Conservation (phyloP, 177 flowering plant genomes). For the Tripterygium wilfordii region DNA sequence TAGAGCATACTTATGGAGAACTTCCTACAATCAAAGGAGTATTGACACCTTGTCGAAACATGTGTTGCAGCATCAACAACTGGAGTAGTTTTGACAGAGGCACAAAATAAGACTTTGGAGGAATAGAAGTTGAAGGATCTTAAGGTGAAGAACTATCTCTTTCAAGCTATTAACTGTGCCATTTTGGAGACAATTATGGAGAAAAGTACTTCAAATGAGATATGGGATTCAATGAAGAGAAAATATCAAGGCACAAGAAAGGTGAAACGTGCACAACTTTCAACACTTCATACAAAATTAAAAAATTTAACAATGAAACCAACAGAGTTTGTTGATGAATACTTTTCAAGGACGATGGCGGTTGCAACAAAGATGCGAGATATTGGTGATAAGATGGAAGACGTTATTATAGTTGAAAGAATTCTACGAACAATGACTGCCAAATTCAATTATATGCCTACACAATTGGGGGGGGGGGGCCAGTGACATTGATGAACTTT, state of each 20-base stretch:
- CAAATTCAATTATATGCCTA: constrained; percentile 5
- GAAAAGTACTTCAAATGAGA: constrained; percentile 3
- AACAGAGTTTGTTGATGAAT: constrained; percentile 5
- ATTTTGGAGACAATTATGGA: constrained; percentile 7
- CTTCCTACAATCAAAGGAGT: constrained; percentile 10
- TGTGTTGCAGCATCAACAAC: too few relatives aligned
- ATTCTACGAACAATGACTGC: constrained; percentile 2
- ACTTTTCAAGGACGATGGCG: neutral
- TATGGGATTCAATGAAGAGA: constrained; percentile 14
- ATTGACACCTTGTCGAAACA: too few relatives aligned
- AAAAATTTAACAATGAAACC: constrained; percentile 11
- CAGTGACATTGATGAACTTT: too few relatives aligned
- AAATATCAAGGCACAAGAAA: constrained; percentile 10
- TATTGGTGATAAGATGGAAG: neutral
- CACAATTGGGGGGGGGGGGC: too few relatives aligned
- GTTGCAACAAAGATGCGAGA: constrained; percentile 1
- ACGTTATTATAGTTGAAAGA: constrained; percentile 5
- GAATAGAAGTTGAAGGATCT: constrained; percentile 7
- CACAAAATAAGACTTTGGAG: neutral
- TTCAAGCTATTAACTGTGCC: constrained; percentile 6
- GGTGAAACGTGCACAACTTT: constrained; percentile 8
- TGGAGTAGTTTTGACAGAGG: too few relatives aligned
- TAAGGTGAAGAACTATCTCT: constrained; percentile 11
- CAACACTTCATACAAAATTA: constrained; percentile 4
- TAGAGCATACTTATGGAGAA: constrained; percentile 16